Percentiles rank a stretch among this genome's conserved stretches.
Conservation (phyloP, 2,329 filamentous ascomycete genomes). For the Pyricularia pennisetigena region DNA sequence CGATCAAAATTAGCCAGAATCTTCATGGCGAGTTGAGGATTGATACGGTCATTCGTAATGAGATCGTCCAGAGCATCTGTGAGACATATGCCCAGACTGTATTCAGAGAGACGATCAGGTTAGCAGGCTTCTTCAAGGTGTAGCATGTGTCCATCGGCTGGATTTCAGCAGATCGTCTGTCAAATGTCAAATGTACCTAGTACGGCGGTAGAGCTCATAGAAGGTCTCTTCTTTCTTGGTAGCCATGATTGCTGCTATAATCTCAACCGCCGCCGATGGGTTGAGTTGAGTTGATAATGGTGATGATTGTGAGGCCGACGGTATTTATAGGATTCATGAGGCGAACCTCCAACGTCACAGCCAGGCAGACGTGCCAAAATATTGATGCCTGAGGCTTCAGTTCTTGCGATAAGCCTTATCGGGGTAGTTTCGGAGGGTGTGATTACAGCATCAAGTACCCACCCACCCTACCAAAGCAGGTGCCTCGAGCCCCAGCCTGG, state of each 20-base stretch:
- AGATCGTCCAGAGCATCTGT: conserved; percentile 96
- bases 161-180: not conserved
- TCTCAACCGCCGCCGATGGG: not conserved
- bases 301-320: not conserved
- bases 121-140: conserved; percentile 11
- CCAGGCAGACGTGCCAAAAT: too few relatives aligned
- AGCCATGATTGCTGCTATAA: conserved; percentile 13
- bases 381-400: not conserved
- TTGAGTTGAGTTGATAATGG: not conserved
- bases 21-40: conserved; percentile 98
- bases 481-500: not conserved
- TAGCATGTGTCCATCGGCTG: conserved; percentile 17
- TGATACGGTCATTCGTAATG: conserved; percentile 89
- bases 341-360: not conserved
- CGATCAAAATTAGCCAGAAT: conserved; percentile 94
- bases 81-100: conserved; percentile 81
- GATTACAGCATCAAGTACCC: not conserved
- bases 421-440: not conserved
- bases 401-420: not conserved
- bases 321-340: conserved; percentile 3
- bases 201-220: conserved; percentile 97
- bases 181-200: conserved; percentile 58
- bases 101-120: conserved; percentile 5
- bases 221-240: conserved; percentile 35
- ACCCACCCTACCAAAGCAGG: not conserved